Percentiles rank a stretch among this genome's conserved stretches.
These are phyloP conservation scores for Babjeviella inositovora DNA, from an alignment of 805 yeast species.

Conservation along the genomic window DNA sequence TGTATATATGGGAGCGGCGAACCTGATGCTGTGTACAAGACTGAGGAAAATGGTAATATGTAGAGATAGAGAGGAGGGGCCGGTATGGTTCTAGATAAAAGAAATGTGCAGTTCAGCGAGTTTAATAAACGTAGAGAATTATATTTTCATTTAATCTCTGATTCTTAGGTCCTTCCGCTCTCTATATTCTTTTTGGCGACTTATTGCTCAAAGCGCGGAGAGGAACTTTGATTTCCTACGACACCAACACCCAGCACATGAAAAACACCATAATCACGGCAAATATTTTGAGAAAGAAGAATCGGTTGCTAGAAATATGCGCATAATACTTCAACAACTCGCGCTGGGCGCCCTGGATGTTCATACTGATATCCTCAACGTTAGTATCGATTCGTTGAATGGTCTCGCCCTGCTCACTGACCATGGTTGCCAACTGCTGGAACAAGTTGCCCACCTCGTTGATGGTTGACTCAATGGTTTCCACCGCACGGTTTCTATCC, in stretches of 20 bases:
- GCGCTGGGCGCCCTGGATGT: constrained; percentile 87
- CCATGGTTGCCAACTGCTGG: constrained; percentile 94
- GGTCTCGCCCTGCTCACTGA: constrained; percentile 91
- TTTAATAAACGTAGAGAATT: no score
- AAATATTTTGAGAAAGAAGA: constrained; percentile 83
- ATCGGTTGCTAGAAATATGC: constrained; percentile 74
- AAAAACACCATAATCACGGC: constrained; percentile 72
- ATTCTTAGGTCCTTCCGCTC: no score
- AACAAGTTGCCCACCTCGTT: constrained; percentile 92
- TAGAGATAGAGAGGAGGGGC: no score
- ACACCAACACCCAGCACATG: constrained; percentile 65
- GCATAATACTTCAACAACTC: constrained; percentile 85
- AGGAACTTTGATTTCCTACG: constrained; percentile 22
- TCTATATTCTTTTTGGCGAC: no score
- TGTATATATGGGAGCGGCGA: no score
- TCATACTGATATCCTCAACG: constrained; percentile 83
- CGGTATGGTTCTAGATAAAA: no score
- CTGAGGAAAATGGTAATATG: no score
- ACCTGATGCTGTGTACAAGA: no score
- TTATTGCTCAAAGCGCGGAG: no score
- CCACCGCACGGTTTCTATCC: constrained; percentile 81
- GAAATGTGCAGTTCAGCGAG: no score
- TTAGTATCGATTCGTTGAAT: constrained; percentile 91
- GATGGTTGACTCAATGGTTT: constrained; percentile 91
- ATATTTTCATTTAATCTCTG: no score